Percentiles rank a stretch among this genome's conserved stretches.
phyloP scores from a whole-genome alignment of 305 asterid species.

The Ajuga reptans region DNA sequence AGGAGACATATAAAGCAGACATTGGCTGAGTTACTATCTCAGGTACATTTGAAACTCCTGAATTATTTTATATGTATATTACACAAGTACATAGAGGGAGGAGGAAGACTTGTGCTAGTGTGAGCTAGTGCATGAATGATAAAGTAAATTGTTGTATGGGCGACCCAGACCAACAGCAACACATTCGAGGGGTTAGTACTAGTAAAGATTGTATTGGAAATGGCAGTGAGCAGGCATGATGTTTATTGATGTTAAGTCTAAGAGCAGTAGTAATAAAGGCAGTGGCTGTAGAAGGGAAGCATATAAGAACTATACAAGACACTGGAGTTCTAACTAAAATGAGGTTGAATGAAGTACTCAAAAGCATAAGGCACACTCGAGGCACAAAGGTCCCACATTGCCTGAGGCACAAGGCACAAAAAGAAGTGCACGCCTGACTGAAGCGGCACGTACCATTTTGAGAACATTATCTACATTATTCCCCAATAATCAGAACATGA shows the following conservation, averaged over 20 bases:
- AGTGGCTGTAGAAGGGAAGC: neutral
- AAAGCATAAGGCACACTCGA: neutral
- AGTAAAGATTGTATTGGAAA: neutral
- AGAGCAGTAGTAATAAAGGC: neutral
- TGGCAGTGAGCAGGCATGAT: neutral
- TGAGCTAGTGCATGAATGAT: neutral
- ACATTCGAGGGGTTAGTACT: neutral
- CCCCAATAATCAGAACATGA: neutral
- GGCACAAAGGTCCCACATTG: neutral
- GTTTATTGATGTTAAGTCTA: neutral
- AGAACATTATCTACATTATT: neutral
- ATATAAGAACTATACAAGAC: neutral
- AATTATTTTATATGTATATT: neutral
- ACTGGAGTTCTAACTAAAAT: neutral
- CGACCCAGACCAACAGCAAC: neutral
- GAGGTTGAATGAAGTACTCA: neutral
- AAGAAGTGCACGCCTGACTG: neutral
- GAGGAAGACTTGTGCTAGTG: neutral
- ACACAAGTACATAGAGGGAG: neutral
- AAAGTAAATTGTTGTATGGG: neutral
- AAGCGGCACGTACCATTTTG: neutral
- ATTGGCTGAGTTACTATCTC: slow-evolving; percentile 11
- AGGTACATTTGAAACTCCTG: neutral
- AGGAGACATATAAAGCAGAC: slow-evolving; percentile 22
- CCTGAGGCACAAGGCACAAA: neutral